Conservation (phyloP, 2,329 filamentous ascomycete species). For the Neonectria coccinea region DNA sequence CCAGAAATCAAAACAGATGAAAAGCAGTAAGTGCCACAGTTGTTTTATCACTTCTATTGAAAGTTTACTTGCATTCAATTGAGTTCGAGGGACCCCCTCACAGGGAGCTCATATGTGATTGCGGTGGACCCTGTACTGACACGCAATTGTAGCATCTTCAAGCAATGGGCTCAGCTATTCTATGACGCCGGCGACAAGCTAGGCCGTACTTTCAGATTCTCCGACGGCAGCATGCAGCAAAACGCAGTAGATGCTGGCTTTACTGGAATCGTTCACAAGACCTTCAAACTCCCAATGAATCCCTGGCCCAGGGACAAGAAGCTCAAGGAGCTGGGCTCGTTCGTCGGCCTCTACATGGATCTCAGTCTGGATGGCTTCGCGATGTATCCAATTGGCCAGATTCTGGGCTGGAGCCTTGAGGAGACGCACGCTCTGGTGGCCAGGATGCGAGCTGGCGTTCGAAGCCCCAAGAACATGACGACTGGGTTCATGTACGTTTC, state of each 20-base stretch:
- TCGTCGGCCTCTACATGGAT: constrained; percentile 29
- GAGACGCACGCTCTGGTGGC: constrained; percentile 22
- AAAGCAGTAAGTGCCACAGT: constrained; percentile 22
- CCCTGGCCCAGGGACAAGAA: constrained; percentile 33
- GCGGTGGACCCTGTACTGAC: neutral
- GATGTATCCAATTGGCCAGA: constrained; percentile 20
- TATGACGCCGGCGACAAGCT: constrained; percentile 32
- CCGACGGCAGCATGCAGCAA: constrained; percentile 27
- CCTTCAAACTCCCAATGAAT: constrained; percentile 19
- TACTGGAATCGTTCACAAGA: constrained; percentile 14
- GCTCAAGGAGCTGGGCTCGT: constrained; percentile 27
- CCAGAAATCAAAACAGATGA: constrained; percentile 16
- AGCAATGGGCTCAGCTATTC: constrained; percentile 35
- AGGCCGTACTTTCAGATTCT: constrained; percentile 30
- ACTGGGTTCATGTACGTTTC: constrained; percentile 12
- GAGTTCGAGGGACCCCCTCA: accelerated
- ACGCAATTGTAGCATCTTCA: constrained; percentile 12
- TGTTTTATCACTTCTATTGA: neutral
- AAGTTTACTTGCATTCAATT: neutral
- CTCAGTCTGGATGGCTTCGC: constrained; percentile 28
- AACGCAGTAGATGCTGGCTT: constrained; percentile 27
- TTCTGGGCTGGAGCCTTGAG: constrained; percentile 21
- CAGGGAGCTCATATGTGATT: neutral
- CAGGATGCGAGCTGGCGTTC: constrained; percentile 21
- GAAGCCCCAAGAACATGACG: constrained; percentile 13